Conservation (phyloP, 306 rosid genomes). For the Benincasa hispida region DNA sequence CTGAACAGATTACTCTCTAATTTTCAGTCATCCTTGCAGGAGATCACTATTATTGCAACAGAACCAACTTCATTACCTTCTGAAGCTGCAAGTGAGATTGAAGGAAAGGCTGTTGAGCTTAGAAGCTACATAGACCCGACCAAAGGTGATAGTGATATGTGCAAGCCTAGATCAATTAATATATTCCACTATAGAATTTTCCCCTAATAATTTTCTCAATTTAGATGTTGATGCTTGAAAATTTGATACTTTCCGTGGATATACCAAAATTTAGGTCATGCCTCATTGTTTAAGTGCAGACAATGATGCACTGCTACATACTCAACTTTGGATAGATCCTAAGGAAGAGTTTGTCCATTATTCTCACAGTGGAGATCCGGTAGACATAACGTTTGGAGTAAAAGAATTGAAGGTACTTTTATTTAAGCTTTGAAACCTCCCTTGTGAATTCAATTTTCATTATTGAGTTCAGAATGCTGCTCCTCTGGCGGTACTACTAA, state of each 20-base stretch:
- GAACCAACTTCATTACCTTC: constrained; percentile 60
- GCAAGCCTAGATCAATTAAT: background rate
- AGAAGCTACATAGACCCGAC: constrained; percentile 93
- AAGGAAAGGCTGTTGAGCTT: constrained; percentile 88
- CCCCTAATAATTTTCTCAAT: background rate
- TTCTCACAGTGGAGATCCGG: constrained; percentile 69
- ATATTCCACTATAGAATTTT: background rate
- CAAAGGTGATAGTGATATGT: constrained; percentile 36
- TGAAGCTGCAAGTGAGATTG: constrained; percentile 65
- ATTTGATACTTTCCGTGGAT: background rate
- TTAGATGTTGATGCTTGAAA: background rate
- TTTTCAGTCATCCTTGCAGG: constrained; percentile 91
- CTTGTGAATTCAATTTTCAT: background rate
- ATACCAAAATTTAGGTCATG: constrained; percentile 8
- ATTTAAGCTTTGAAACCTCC: constrained; percentile 6
- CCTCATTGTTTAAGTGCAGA: constrained; percentile 35
- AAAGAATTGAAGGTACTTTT: constrained; percentile 78
- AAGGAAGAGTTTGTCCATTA: constrained; percentile 80
- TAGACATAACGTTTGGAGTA: constrained; percentile 85
- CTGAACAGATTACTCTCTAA: constrained; percentile 73
- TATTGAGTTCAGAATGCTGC: background rate
- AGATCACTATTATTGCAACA: constrained; percentile 85
- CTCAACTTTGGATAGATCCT: constrained; percentile 98
- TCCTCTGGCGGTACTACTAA: background rate
- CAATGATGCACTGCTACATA: constrained; percentile 62